These are phyloP conservation scores for Blastobotrys raffinosifermentans DNA, from an alignment of 1,139 yeast genomes.

Conservation along the genomic window DNA sequence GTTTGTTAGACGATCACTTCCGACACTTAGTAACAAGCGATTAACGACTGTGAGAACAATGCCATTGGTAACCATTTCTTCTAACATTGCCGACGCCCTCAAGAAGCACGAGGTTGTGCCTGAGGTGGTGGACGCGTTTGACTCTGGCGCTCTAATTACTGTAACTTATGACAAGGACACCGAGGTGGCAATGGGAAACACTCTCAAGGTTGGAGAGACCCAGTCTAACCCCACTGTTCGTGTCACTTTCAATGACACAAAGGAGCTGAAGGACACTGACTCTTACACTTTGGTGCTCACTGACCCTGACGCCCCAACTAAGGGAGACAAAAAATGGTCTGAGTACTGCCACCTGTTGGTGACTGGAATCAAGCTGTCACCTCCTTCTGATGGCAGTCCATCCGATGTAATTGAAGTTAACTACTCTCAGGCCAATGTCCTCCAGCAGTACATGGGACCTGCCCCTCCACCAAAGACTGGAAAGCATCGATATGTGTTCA, in stretches of 20 bases:
- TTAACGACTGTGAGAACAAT: too few relatives aligned
- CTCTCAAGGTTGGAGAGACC: slow-evolving; percentile 57
- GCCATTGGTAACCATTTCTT: slow-evolving; percentile 47
- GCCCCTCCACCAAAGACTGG: slow-evolving; percentile 83
- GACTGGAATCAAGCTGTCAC: slow-evolving; percentile 48
- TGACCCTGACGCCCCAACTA: slow-evolving; percentile 92
- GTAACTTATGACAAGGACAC: slow-evolving; percentile 44
- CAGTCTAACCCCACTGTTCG: slow-evolving; percentile 61
- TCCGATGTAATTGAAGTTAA: slow-evolving; percentile 31
- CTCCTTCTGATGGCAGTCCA: slow-evolving; percentile 34
- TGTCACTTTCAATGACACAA: slow-evolving; percentile 50
- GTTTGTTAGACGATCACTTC: too few relatives aligned
- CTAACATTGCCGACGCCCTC: slow-evolving; percentile 57
- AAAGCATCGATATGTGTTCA: slow-evolving; percentile 71
- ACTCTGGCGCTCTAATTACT: slow-evolving; percentile 34
- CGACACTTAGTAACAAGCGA: too few relatives aligned
- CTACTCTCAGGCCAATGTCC: slow-evolving; percentile 25
- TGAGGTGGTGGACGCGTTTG: slow-evolving; percentile 42
- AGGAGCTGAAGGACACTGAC: slow-evolving; percentile 37
- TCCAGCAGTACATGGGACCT: slow-evolving; percentile 63
- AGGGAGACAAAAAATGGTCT: slow-evolving; percentile 78
- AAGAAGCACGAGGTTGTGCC: slow-evolving; percentile 57
- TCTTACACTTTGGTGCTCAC: slow-evolving; percentile 70
- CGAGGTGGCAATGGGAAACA: slow-evolving; percentile 78
- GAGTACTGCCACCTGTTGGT: slow-evolving; percentile 78